phyloP scores from a whole-genome alignment of 306 rosid genomes.

The Malus fusca region DNA sequence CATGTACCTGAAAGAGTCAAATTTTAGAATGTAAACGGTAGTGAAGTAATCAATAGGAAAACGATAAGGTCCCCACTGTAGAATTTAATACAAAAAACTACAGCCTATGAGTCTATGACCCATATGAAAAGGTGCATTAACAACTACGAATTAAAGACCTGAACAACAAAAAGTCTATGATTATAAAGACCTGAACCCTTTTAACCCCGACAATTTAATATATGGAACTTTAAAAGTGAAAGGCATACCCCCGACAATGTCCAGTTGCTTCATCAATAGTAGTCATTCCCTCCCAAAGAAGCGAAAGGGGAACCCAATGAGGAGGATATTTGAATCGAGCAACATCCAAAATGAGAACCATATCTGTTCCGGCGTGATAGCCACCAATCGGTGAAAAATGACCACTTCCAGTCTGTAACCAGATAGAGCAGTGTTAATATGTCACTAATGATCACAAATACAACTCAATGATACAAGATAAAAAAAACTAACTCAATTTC shows the following conservation, averaged over 20 bases:
- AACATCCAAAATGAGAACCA: slow-evolving; percentile 90
- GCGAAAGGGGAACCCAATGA: slow-evolving; percentile 86
- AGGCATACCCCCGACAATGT: slow-evolving; percentile 60
- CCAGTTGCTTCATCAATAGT: slow-evolving; percentile 65
- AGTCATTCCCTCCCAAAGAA: slow-evolving; percentile 79
- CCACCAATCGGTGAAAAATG: slow-evolving; percentile 97
- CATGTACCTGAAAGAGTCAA: slow-evolving; percentile 71
- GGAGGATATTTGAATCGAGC: slow-evolving; percentile 96
- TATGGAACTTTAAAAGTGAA: not conserved
- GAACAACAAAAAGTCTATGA: not conserved
- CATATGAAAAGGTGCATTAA: not conserved
- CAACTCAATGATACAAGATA: not conserved
- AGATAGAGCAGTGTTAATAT: slow-evolving; percentile 4
- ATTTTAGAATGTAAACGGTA: slow-evolving; percentile 25
- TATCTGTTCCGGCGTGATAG: slow-evolving; percentile 71
- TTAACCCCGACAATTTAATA: not conserved
- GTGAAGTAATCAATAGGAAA: slow-evolving; percentile 1
- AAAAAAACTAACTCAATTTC: not conserved
- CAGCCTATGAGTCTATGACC: not conserved
- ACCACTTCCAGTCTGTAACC: slow-evolving; percentile 74
- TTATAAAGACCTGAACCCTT: not conserved
- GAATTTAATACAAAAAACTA: not conserved
- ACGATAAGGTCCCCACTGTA: too few relatives aligned
- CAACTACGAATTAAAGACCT: not conserved
- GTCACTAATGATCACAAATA: not conserved